Percentiles rank a stretch among this genome's conserved stretches.
phyloP scores from a whole-genome alignment of 495 filamentous ascomycete species.

The Penicillium simplicissimum region DNA sequence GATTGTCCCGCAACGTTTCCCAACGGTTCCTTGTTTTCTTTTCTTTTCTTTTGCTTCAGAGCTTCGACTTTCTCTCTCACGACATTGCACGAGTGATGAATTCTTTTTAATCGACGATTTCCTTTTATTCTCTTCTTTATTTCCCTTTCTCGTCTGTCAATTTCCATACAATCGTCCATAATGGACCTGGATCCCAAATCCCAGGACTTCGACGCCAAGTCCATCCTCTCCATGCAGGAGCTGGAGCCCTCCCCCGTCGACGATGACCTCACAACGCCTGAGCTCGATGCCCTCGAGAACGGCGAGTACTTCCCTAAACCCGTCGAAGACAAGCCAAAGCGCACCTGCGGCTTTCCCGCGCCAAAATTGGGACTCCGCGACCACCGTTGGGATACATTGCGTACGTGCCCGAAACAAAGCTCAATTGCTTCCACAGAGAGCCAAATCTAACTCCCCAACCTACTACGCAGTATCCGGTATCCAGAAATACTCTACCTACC shows the following conservation, averaged over 20 bases:
- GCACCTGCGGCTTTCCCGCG: conserved; percentile 27
- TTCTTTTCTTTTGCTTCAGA: background rate
- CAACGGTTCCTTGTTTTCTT: conserved; percentile 23
- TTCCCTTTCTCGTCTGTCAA: background rate
- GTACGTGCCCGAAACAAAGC: conserved; percentile 39
- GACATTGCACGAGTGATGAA: conserved; percentile 20
- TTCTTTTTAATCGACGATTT: conserved; percentile 9
- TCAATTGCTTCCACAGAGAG: background rate
- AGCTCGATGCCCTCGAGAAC: conserved; percentile 49
- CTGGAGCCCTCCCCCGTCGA: conserved; percentile 84
- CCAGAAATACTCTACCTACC: conserved; percentile 86
- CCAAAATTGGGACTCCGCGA: conserved; percentile 58
- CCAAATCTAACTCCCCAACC: background rate
- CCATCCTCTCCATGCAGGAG: conserved; percentile 67
- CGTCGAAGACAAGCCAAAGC: conserved; percentile 12
- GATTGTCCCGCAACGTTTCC: conserved; percentile 11
- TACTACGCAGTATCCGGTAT: conserved; percentile 64
- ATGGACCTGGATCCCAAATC: conserved; percentile 20
- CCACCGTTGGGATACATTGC: conserved; percentile 60
- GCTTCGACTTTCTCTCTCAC: background rate
- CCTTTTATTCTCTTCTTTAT: conserved; percentile 10
- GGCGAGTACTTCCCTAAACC: conserved; percentile 59
- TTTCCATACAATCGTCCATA: background rate
- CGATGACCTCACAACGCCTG: conserved; percentile 44
- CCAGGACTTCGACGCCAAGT: conserved; percentile 40